Evolutionary conservation across 2,329 filamentous ascomycete species (phyloP), one percentile per base, ranked within the genome.

Genomic region (Penicillium psychrosexuale): DNA sequence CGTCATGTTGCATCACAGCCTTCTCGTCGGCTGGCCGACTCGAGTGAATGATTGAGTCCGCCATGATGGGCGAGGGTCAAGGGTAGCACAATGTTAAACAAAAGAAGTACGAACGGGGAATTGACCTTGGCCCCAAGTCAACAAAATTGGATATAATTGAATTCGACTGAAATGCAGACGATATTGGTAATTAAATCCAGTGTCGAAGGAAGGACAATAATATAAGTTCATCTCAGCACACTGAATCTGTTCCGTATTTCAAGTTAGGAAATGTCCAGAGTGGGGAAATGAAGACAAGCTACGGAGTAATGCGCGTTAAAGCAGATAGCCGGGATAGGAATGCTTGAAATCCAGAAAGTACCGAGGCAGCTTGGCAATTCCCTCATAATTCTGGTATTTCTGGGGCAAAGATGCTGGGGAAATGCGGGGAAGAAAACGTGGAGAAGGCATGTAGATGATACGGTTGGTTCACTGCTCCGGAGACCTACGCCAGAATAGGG

Each of bases 1-100:
- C 59, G 39, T 66, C 64, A 38, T 69, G 58, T 55, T 68, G 66
- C 22, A 57, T 53, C 8, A 53, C 43, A 17, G 54, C 47, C 46
- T 73, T 73, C 51, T 71, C 70, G 24, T 73, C 65, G 30, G 52
- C 38, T n/a, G 58, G 55, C 28, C 57, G 60, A 48, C 47, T 56
- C 9, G 57, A 56, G 24, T 59, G 48, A 46, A 66, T 60, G 19
- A 59, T 46, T 47, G 56, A 13, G 27, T 58, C 62, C 55, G 61
- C 58, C 56, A 57, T 61, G 13, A 39, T 53, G 31, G 37, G 47
- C 30, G 19, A 3, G 11, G 30, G 28, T 34, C 27, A 51, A 47
- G 31, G 45, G 19, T 42, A 51, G 36, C 27, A 24, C 19, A 46
- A 24, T 27, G 19, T 17, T n/a, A 15, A 30, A 43, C n/a, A 11